phyloP scores from a whole-genome alignment of 2,329 filamentous ascomycete genomes.

The Colletotrichum costaricense region DNA sequence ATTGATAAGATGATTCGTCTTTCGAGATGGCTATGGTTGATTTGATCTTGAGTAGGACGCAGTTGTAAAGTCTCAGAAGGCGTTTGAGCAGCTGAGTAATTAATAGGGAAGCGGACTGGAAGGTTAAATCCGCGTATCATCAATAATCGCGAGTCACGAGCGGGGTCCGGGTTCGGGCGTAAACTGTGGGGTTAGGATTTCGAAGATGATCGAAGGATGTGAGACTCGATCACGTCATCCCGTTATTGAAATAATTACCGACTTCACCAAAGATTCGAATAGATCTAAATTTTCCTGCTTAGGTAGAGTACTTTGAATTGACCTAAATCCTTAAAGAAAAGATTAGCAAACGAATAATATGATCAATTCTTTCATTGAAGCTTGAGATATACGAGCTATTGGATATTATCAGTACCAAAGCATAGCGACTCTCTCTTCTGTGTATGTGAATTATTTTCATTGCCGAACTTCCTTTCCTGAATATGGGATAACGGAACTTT shows the following conservation, averaged over 20 bases:
- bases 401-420: too few relatives aligned
- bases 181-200: not conserved
- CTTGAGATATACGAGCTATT: too few relatives aligned
- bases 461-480: too few relatives aligned
- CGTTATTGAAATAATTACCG: too few relatives aligned
- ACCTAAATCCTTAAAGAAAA: accelerated
- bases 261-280: too few relatives aligned
- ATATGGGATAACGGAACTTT: too few relatives aligned
- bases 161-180: not conserved
- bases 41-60: not conserved
- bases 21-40: not conserved
- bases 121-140: not conserved
- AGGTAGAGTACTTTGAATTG: too few relatives aligned
- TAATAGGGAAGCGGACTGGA: not conserved
- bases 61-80: not conserved
- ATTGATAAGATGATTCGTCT: not conserved
- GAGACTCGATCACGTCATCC: not conserved
- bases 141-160: not conserved
- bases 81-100: not conserved
- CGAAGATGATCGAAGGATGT: not conserved
- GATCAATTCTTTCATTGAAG: too few relatives aligned
- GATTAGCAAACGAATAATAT: too few relatives aligned
- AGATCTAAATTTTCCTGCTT: too few relatives aligned
- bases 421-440: too few relatives aligned
- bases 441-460: too few relatives aligned